phyloP scores from a whole-genome alignment of 1,284 basidiomycete genomes.

The Sanguinoderma infundibulare region DNA sequence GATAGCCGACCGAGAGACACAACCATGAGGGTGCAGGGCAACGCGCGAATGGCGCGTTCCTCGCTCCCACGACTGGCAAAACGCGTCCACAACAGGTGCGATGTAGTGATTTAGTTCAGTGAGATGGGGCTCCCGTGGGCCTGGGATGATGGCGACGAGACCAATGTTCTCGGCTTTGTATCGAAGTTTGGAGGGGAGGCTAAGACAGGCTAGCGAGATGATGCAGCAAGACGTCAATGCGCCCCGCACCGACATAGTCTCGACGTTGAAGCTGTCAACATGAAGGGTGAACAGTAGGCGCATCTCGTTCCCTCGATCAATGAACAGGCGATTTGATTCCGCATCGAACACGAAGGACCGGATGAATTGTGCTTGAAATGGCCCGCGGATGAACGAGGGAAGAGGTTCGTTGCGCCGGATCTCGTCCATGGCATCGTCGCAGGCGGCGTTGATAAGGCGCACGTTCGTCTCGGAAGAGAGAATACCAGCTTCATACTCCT shows the following conservation, averaged over 20 bases:
- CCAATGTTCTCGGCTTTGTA: conserved; percentile 35
- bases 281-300: conserved; percentile 4
- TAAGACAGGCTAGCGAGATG: conserved; percentile 33
- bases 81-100: conserved; percentile 37
- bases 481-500: conserved; percentile 4
- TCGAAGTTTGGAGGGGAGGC: conserved; percentile 32
- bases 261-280: conserved; percentile 8
- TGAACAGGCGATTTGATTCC: background rate
- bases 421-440: background rate
- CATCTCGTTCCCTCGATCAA: background rate
- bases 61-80: conserved; percentile 34
- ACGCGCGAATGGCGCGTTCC: conserved; percentile 38
- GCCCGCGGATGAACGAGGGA: background rate
- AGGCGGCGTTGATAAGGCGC: background rate
- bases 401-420: background rate
- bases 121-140: conserved; percentile 38
- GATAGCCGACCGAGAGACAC: conserved; percentile 31
- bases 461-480: conserved; percentile 3
- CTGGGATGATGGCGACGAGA: conserved; percentile 40
- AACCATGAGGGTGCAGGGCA: conserved; percentile 29
- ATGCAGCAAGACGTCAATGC: conserved; percentile 3
- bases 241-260: conserved; percentile 4
- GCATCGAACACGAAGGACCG: conserved; percentile 1
- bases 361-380: background rate
- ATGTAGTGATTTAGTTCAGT: conserved; percentile 41